Percentiles rank a stretch among this genome's conserved stretches.
Evolutionary conservation across 768 basidiomycete genomes (phyloP).

Genomic region (Mrakia gelida): DNA sequence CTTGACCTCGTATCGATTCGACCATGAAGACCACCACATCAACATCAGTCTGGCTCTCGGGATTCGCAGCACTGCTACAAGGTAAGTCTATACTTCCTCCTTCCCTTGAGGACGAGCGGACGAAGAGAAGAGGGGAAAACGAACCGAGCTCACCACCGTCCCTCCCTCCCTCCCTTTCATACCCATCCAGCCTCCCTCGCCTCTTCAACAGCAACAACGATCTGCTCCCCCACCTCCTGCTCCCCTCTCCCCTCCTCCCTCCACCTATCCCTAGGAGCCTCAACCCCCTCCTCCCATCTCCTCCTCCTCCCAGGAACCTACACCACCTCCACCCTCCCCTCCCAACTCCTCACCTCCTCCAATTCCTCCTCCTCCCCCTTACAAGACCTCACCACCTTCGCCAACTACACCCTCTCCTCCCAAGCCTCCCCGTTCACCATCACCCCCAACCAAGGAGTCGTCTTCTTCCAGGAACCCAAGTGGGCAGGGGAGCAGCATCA

Average conservation of each 20-base stretch:
- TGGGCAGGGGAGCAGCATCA: constrained; percentile 1
- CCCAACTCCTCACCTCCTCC: constrained; percentile 56
- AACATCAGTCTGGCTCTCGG: background rate
- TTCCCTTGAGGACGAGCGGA: no score
- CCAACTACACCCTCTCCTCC: constrained; percentile 30
- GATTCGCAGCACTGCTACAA: background rate
- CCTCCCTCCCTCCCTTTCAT: background rate
- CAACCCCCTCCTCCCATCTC: background rate
- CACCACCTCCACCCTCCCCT: background rate
- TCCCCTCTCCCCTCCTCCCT: background rate
- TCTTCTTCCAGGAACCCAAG: constrained; percentile 20
- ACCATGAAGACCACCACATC: background rate
- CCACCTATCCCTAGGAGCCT: constrained; percentile 15
- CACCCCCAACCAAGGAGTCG: constrained; percentile 29
- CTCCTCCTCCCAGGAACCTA: constrained; percentile 27
- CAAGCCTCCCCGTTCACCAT: constrained; percentile 32
- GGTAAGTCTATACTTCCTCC: background rate
- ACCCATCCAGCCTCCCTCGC: background rate
- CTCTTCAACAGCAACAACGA: background rate
- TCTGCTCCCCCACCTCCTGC: constrained; percentile 27
- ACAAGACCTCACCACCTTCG: constrained; percentile 44
- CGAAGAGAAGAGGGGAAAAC: no score
- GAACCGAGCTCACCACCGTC: constrained; percentile 6
- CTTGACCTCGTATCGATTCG: background rate
- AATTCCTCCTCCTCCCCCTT: constrained; percentile 58